Percentiles rank a stretch among this genome's conserved stretches.
Conservation (phyloP, 805 yeast genomes). For the Nakazawaea ambrosiae region DNA sequence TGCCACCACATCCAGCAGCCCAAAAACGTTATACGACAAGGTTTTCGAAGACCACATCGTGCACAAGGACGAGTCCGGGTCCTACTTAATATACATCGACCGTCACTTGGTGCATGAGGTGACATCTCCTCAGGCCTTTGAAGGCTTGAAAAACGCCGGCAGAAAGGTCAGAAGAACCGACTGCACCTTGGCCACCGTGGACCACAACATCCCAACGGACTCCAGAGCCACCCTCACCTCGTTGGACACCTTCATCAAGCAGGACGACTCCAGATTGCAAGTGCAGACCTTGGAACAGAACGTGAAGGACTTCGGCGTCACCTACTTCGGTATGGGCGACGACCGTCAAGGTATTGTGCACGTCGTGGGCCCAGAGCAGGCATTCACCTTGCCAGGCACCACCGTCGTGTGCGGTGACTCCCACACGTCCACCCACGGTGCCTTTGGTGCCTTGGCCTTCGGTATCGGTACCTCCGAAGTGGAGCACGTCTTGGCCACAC, state of each 20-base stretch:
- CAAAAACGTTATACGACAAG: slow-evolving; percentile 88
- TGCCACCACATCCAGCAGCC: slow-evolving; percentile 27
- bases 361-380: slow-evolving; percentile 98
- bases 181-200: slow-evolving; percentile 92
- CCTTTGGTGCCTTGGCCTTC: slow-evolving; percentile 94
- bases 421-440: slow-evolving; percentile 98
- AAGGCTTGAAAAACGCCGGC: slow-evolving; percentile 83
- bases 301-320: slow-evolving; percentile 81
- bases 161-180: slow-evolving; percentile 87
- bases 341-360: slow-evolving; percentile 97
- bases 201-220: slow-evolving; percentile 94
- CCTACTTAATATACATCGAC: slow-evolving; percentile 84
- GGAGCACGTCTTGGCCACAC: slow-evolving; percentile 97
- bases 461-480: slow-evolving; percentile 99
- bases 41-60: slow-evolving; percentile 94
- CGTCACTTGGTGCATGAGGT: slow-evolving; percentile 98
- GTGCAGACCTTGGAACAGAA: slow-evolving; percentile 89
- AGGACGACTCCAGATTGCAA: slow-evolving; percentile 88
- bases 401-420: slow-evolving; percentile 99
- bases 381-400: slow-evolving; percentile 96
- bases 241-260: slow-evolving; percentile 74
- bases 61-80: slow-evolving; percentile 81
- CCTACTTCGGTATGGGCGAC: slow-evolving; percentile 93
- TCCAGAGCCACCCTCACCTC: slow-evolving; percentile 74
- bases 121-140: slow-evolving; percentile 98